These are phyloP conservation scores for Neoarthrinium moseri DNA, from an alignment of 2,329 filamentous ascomycete genomes.

Conservation along the genomic window DNA sequence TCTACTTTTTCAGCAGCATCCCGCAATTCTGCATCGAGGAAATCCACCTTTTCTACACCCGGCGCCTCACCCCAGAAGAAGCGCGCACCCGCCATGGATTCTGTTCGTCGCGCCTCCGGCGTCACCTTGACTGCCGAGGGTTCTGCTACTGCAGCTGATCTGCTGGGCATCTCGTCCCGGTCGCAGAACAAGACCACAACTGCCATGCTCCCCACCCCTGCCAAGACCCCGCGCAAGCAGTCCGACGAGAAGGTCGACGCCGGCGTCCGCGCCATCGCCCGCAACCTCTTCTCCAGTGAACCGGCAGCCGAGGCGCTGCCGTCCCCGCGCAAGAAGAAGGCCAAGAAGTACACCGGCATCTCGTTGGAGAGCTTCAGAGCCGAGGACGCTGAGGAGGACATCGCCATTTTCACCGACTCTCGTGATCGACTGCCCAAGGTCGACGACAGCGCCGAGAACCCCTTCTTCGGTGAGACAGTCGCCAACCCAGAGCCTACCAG, in stretches of 20 bases:
- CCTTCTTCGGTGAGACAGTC: conserved; percentile 59
- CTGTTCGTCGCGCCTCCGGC: conserved; percentile 45
- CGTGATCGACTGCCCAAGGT: conserved; percentile 73
- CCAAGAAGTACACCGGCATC: conserved; percentile 55
- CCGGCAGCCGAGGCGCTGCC: conserved; percentile 51
- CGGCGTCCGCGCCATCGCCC: conserved; percentile 53
- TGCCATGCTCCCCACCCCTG: conserved; percentile 72
- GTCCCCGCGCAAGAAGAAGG: conserved; percentile 56
- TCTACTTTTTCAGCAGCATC: conserved; percentile 15
- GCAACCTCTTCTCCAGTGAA: conserved; percentile 61
- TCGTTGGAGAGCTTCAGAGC: conserved; percentile 57
- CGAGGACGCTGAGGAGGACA: conserved; percentile 56
- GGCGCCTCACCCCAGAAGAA: conserved; percentile 51
- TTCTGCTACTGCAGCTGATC: conserved; percentile 39
- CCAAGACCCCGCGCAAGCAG: conserved; percentile 72
- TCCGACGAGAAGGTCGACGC: conserved; percentile 48
- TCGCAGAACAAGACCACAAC: conserved; percentile 25
- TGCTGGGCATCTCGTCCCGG: conserved; percentile 34
- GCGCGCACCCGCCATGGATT: conserved; percentile 44
- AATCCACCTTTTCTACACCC: conserved; percentile 38
- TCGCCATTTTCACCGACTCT: conserved; percentile 75
- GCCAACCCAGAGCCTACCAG: conserved; percentile 39
- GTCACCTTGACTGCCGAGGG: conserved; percentile 41
- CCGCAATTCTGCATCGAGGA: conserved; percentile 25
- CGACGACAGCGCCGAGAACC: conserved; percentile 67